A percentile compares a stretch with the other conserved stretches of the same genome.
phyloP scores from a whole-genome alignment of 169 alveolate species.

The Plasmodium gaboni region DNA sequence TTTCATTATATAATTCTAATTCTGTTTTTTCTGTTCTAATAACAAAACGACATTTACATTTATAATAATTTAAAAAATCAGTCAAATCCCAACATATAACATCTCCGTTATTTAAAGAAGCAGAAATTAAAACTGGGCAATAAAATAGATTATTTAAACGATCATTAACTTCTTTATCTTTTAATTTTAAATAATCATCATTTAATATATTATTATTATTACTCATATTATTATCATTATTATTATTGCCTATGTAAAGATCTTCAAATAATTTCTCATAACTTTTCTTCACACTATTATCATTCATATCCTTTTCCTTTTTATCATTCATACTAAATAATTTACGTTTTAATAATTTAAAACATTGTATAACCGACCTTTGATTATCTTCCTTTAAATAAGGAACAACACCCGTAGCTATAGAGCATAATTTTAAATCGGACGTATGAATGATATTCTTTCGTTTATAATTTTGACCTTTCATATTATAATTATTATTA shows the following conservation, averaged over 20 bases:
- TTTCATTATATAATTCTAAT: slow-evolving; percentile 51
- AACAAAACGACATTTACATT: slow-evolving; percentile 44
- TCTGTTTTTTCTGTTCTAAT: slow-evolving; percentile 74
- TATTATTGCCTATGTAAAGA: no score
- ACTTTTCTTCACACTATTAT: no score
- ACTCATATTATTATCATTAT: neutral
- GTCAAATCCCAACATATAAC: slow-evolving; percentile 75
- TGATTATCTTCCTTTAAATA: slow-evolving; percentile 64
- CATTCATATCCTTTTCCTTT: slow-evolving; percentile 1
- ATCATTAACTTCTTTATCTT: slow-evolving; percentile 34
- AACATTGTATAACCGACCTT: slow-evolving; percentile 39
- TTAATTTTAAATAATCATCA: slow-evolving; percentile 46
- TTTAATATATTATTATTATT: neutral
- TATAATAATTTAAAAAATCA: slow-evolving; percentile 43
- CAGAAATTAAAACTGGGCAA: slow-evolving; percentile 46
- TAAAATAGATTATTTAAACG: slow-evolving; percentile 25
- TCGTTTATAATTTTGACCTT: neutral
- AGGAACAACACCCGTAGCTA: slow-evolving; percentile 71
- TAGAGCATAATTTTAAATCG: slow-evolving; percentile 19
- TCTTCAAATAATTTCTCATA: no score
- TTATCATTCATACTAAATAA: slow-evolving; percentile 34
- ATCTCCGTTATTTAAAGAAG: slow-evolving; percentile 70
- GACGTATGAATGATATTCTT: neutral
- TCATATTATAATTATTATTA: neutral
- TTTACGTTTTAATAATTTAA: slow-evolving; percentile 50